Percentiles rank a stretch among this genome's conserved stretches.
These are phyloP conservation scores for Crithidia thermophila DNA, from an alignment of 208 protist genomes.

Conservation along the genomic window DNA sequence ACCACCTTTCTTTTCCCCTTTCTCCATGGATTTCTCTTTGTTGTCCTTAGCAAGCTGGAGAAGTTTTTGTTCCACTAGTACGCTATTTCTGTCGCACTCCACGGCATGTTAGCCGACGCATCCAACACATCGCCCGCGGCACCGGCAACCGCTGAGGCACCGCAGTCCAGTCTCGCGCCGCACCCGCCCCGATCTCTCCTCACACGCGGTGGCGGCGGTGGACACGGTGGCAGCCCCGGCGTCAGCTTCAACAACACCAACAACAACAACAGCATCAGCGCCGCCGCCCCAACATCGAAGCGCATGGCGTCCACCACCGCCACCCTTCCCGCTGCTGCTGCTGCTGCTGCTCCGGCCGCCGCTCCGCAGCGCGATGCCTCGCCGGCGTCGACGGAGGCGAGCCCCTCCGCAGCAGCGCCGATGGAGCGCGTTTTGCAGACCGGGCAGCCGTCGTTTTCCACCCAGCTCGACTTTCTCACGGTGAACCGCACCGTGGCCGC, in stretches of 20 bases:
- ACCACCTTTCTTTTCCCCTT: too few relatives aligned
- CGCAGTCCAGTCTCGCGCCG: not conserved
- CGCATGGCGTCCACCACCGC: not conserved
- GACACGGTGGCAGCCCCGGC: not conserved
- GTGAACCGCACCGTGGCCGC: conserved; percentile 79
- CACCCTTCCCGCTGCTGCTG: not conserved
- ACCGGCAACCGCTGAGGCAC: not conserved
- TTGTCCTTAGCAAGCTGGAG: too few relatives aligned
- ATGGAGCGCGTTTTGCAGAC: conserved; percentile 38
- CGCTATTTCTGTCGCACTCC: not conserved
- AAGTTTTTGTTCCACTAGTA: too few relatives aligned
- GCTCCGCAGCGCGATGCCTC: not conserved
- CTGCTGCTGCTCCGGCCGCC: not conserved
- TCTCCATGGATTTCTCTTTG: too few relatives aligned
- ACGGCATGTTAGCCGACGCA: conserved; percentile 9
- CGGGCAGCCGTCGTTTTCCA: conserved; percentile 45
- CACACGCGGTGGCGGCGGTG: not conserved
- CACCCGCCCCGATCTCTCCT: conserved; percentile 3
- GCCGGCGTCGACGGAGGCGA: conserved; percentile 4
- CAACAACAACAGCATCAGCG: conserved; percentile 3
- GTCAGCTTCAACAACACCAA: not conserved
- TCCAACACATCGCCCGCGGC: conserved; percentile 4
- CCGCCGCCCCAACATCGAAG: not conserved
- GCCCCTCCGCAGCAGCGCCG: not conserved
- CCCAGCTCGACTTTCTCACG: conserved; percentile 62